phyloP scores from a whole-genome alignment of 2,329 filamentous ascomycete species.

The Ophiostoma ulmi region DNA sequence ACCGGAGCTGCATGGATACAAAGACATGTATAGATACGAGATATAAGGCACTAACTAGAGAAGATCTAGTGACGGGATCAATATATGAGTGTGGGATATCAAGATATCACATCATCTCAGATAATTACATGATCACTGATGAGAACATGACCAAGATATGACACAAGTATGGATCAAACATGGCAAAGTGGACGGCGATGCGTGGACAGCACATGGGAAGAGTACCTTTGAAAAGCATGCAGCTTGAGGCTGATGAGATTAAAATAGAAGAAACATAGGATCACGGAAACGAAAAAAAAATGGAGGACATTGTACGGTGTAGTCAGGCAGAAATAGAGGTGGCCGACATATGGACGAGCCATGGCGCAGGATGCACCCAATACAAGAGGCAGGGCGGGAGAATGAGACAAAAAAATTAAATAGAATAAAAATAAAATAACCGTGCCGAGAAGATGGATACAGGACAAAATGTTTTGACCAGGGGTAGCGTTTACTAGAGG shows the following conservation, averaged over 20 bases:
- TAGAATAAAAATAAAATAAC: not conserved
- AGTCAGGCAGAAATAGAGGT: not conserved
- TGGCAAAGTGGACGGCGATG: not conserved
- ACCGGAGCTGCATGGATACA: not conserved
- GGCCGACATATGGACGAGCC: not conserved
- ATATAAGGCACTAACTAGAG: not conserved
- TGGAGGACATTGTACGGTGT: not conserved
- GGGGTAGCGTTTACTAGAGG: not conserved
- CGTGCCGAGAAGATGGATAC: not conserved
- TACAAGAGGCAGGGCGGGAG: not conserved
- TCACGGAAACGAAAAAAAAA: not conserved
- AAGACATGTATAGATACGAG: conserved; percentile 3
- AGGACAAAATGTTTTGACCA: not conserved
- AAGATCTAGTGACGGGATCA: not conserved
- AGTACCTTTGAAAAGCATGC: not conserved
- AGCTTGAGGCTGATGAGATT: not conserved
- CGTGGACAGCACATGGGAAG: not conserved
- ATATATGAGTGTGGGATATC: not conserved
- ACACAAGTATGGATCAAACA: not conserved
- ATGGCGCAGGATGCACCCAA: too few species aligned
- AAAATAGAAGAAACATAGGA: not conserved
- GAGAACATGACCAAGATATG: not conserved
- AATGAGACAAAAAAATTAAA: not conserved
- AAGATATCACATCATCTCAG: not conserved
- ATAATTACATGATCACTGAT: not conserved